Evolutionary conservation across 2,329 filamentous ascomycete species (phyloP), one percentile per base, ranked within the genome.

Genomic region (Diaporthe ampelina): DNA sequence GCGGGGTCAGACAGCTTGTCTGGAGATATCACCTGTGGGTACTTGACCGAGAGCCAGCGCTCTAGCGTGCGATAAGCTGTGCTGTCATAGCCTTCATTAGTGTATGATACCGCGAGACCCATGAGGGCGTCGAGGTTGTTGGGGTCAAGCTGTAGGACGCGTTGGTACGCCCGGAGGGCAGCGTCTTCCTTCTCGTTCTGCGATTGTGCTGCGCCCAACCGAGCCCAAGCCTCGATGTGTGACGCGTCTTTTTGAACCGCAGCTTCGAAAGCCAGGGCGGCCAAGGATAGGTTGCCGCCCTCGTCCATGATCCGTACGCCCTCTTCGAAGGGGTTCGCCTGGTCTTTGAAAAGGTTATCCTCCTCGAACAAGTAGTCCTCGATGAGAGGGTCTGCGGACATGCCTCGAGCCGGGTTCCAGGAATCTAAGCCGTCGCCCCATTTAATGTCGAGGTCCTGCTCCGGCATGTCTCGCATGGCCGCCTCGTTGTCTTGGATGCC

Each of bases 131-230:
- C 91, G 26, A 97, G 89, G 81, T 98, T 98, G 79, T 91, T 92
- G 0, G 95, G 93, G 79, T 98, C 95, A 37, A 97, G 88, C 83
- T 95, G 96, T 77, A 98, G 86, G 0, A 96, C 95, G 82, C 97
- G 94, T 83, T 98, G 96, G 75, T 98, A 88, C 4, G 97, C 97
- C 45, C 97, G 93, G 77, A 99, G 98, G 3, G 97, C 97, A 0
- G 97, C 96, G 11, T 95, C 94, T 83, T 99, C 97, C 86, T 99
- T 99, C 84, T 99, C 97, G 83, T 99, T 99, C 83, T 99, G 97
- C 26, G 97, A 97, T 85, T 99, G 97, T 24, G 95, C 94, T 71
- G 93, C 93, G 70, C 97, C 97, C 43, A 99, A 90, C 79, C 95
- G 93, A 13, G 95, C 94, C 97, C 97, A 99, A 3, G 97, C 97